Conservation (phyloP, 2,329 filamentous ascomycete species). For the Bertia moriformis region DNA sequence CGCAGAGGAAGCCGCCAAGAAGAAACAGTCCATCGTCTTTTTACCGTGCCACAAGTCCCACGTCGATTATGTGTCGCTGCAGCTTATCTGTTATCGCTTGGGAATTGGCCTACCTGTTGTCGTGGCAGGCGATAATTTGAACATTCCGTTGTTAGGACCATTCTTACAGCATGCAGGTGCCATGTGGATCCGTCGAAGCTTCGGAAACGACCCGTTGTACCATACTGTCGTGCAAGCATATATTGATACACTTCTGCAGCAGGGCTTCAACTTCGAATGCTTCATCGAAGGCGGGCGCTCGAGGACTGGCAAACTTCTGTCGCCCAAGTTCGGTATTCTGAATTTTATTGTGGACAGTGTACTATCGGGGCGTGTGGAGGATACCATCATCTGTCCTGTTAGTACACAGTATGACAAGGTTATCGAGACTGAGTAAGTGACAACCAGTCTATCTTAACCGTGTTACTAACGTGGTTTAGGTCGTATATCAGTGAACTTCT, state of each 20-base stretch:
- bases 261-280: constrained; percentile 89
- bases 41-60: constrained; percentile 88
- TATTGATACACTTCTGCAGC: constrained; percentile 78
- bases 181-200: constrained; percentile 89
- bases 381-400: constrained; percentile 87
- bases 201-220: constrained; percentile 84
- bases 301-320: constrained; percentile 79
- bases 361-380: constrained; percentile 72
- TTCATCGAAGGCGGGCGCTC: constrained; percentile 94
- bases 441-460: neutral
- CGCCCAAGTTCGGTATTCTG: constrained; percentile 90
- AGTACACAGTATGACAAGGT: constrained; percentile 98
- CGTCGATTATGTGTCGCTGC: constrained; percentile 88
- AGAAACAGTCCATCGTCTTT: constrained; percentile 93
- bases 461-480: neutral
- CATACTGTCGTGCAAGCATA: constrained; percentile 88
- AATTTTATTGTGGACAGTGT: constrained; percentile 84
- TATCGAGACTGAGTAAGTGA: constrained; percentile 73
- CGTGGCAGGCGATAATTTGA: constrained; percentile 89
- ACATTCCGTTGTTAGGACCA: constrained; percentile 75
- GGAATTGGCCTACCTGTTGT: constrained; percentile 81
- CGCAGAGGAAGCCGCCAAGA: constrained; percentile 66
- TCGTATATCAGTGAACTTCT: constrained; percentile 80
- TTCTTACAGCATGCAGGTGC: constrained; percentile 94
- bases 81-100: constrained; percentile 87